A percentile compares a stretch with the other conserved stretches of the same genome.
Conservation (phyloP, 176 grass and related monocot genomes). For the Tillandsia leiboldiana region DNA sequence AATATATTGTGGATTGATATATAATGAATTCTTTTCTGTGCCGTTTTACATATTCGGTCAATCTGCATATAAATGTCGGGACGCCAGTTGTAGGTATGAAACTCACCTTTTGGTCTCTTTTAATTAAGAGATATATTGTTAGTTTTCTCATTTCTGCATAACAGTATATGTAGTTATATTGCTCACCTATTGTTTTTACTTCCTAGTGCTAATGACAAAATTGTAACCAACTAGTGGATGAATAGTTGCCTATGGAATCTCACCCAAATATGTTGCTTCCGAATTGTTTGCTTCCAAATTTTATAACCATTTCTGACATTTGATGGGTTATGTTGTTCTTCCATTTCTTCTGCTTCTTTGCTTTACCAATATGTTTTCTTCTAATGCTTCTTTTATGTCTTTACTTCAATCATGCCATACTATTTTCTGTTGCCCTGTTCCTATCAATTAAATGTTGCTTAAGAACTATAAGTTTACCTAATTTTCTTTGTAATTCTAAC, state of each 20-base stretch:
- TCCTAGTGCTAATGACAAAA: no score
- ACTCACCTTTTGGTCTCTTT: neutral
- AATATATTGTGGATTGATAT: slow-evolving; percentile 99
- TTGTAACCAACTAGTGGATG: no score
- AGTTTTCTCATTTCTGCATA: neutral
- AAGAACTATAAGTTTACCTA: neutral
- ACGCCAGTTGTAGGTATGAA: slow-evolving; percentile 70
- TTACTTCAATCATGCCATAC: neutral
- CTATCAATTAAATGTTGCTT: neutral
- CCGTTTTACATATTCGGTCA: slow-evolving; percentile 95
- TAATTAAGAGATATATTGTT: neutral
- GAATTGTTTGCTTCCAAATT: no score
- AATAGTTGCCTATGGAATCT: no score
- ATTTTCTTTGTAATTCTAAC: neutral
- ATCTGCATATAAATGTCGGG: slow-evolving; percentile 88
- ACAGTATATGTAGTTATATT: neutral
- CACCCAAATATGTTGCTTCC: no score
- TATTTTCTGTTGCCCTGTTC: neutral
- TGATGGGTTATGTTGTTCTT: neutral
- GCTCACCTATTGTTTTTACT: no score
- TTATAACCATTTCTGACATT: neutral
- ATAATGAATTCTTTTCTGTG: slow-evolving; percentile 98
- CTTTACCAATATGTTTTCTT: neutral
- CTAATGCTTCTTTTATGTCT: neutral
- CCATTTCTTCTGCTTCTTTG: neutral